Percentiles rank a stretch among this genome's conserved stretches.
Conservation (phyloP, 495 filamentous ascomycete genomes). For the Acidiella bohemica region DNA sequence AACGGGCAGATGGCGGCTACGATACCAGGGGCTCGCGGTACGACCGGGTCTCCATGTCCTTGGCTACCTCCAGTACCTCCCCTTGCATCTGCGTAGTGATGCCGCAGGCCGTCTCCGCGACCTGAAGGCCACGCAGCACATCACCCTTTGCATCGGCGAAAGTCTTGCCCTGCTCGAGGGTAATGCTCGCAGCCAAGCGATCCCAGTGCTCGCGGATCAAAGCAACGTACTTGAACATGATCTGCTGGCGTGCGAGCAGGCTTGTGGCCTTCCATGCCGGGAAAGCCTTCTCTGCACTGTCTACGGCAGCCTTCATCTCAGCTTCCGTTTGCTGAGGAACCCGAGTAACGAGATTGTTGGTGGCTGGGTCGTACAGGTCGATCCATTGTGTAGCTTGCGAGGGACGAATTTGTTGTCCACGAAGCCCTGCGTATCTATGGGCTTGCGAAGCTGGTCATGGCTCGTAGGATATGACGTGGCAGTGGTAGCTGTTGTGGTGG, state of each 20-base stretch:
- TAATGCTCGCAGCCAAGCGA: slow-evolving; percentile 85
- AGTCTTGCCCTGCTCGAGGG: slow-evolving; percentile 96
- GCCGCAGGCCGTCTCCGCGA: slow-evolving; percentile 89
- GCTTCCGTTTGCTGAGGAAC: slow-evolving; percentile 88
- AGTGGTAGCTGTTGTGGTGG: too few relatives aligned
- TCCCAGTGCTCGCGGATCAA: slow-evolving; percentile 95
- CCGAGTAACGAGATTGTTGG: slow-evolving; percentile 95
- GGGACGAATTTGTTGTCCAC: slow-evolving; percentile 77
- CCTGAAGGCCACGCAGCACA: slow-evolving; percentile 88
- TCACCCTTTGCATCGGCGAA: slow-evolving; percentile 92
- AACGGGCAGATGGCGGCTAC: slow-evolving; percentile 97
- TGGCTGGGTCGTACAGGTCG: slow-evolving; percentile 88
- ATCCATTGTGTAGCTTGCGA: slow-evolving; percentile 73
- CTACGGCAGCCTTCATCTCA: slow-evolving; percentile 78
- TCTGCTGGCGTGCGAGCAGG: slow-evolving; percentile 75
- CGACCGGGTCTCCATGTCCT: slow-evolving; percentile 96
- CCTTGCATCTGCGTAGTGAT: slow-evolving; percentile 90
- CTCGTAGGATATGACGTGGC: slow-evolving; percentile 65
- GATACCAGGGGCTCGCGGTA: slow-evolving; percentile 89
- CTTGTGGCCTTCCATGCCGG: slow-evolving; percentile 73
- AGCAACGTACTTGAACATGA: slow-evolving; percentile 91
- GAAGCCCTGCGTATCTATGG: slow-evolving; percentile 78
- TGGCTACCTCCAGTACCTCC: slow-evolving; percentile 89
- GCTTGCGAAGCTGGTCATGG: slow-evolving; percentile 63
- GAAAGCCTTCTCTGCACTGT: slow-evolving; percentile 81